These are phyloP conservation scores for Trichophyton rubrum DNA, from an alignment of 2,329 filamentous ascomycete genomes.

Conservation along the genomic window DNA sequence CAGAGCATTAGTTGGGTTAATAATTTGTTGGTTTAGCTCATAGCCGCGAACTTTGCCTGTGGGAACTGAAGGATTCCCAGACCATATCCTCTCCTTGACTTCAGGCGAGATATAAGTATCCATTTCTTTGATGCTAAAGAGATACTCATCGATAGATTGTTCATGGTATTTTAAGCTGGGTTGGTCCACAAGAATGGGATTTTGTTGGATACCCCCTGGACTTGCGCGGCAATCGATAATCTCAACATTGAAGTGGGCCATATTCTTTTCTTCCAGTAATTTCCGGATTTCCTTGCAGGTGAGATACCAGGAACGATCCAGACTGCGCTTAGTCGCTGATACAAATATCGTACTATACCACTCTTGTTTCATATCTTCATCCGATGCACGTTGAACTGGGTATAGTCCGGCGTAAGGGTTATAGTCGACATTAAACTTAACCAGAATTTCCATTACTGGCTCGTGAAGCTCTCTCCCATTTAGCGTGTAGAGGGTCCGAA, in stretches of 20 bases:
- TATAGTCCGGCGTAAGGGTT: background rate
- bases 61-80: background rate
- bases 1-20: background rate
- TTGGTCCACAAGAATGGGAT: background rate
- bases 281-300: slow-evolving; percentile 2
- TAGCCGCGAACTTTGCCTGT: background rate
- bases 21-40: background rate
- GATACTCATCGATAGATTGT: background rate
- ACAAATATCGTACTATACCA: background rate
- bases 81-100: background rate
- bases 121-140: background rate
- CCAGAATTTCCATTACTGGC: background rate
- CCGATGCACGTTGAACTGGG: background rate
- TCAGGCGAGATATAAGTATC: background rate
- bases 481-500: background rate
- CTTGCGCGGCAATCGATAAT: background rate
- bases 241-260: background rate
- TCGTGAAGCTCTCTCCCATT: background rate
- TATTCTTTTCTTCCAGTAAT: background rate
- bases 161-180: background rate
- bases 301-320: background rate
- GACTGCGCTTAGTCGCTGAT: background rate
- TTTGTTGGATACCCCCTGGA: too few relatives aligned
- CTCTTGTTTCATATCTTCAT: background rate
- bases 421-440: too few relatives aligned